Conservation (phyloP, 1,284 basidiomycete species). For the Apiotrichum akiyoshidainum region DNA sequence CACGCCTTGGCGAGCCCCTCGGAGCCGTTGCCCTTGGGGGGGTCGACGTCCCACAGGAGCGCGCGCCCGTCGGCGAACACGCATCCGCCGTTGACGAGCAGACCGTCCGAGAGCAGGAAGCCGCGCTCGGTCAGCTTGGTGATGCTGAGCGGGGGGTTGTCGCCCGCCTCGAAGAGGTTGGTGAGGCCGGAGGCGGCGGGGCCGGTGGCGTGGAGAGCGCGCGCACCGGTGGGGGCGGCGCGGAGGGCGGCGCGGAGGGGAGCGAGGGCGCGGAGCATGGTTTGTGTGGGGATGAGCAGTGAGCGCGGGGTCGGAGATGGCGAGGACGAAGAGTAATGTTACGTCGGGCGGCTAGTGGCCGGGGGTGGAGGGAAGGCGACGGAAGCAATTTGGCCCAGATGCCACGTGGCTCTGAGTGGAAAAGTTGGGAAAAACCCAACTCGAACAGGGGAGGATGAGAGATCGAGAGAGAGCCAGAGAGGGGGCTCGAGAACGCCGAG, state of each 20-base stretch:
- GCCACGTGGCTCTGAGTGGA: background rate
- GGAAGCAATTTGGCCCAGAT: background rate
- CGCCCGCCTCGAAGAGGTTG: constrained; percentile 32
- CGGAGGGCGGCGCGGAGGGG: background rate
- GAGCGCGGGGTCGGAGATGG: background rate
- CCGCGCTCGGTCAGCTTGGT: constrained; percentile 43
- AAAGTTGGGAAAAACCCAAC: background rate
- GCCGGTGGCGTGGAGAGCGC: constrained; percentile 9
- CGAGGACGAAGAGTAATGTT: background rate
- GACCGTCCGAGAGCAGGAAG: constrained; percentile 57
- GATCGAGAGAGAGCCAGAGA: no score
- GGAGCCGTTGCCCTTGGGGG: constrained; percentile 53
- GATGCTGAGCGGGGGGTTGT: constrained; percentile 34
- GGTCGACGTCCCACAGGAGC: constrained; percentile 83
- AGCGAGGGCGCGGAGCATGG: background rate
- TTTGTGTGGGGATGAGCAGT: background rate
- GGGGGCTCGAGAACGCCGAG: background rate
- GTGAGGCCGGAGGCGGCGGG: constrained; percentile 13
- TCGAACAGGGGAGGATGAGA: background rate
- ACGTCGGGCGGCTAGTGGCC: no score
- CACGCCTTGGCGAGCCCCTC: constrained; percentile 43
- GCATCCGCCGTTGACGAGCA: constrained; percentile 70
- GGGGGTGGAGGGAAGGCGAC: background rate
- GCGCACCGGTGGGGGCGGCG: background rate
- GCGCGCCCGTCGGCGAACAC: constrained; percentile 83